Evolutionary conservation across 768 basidiomycete species (phyloP).

Genomic region (Tremella yokohamensis): DNA sequence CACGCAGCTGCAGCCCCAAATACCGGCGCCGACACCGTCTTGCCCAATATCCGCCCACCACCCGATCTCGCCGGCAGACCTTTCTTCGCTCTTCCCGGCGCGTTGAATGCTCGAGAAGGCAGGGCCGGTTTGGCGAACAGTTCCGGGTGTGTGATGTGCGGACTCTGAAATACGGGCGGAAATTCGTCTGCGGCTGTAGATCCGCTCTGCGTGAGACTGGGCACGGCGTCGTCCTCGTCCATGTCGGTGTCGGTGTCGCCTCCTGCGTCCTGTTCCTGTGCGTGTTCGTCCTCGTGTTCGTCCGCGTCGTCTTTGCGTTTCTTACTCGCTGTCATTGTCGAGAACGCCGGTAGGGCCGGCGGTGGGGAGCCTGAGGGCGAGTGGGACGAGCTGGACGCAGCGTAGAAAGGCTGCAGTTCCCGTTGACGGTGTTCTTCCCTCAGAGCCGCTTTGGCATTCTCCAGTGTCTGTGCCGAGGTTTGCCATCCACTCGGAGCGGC

Average conservation of each 20-base stretch:
- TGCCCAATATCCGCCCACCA: slow-evolving; percentile 26
- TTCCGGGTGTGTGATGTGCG: slow-evolving; percentile 35
- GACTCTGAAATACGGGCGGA: slow-evolving; percentile 38
- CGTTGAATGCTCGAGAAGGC: slow-evolving; percentile 6
- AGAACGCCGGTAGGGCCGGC: not conserved
- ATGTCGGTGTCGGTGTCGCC: slow-evolving; percentile 32
- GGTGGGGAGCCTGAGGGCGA: too few relatives aligned
- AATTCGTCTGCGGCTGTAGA: slow-evolving; percentile 32
- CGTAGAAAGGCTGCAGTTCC: slow-evolving; percentile 21
- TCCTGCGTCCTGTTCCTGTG: slow-evolving; percentile 4
- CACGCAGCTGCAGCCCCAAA: slow-evolving; percentile 14
- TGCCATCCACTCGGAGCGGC: not conserved
- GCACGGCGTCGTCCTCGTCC: slow-evolving; percentile 29
- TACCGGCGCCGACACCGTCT: slow-evolving; percentile 42
- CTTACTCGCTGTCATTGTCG: not conserved
- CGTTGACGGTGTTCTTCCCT: slow-evolving; percentile 11
- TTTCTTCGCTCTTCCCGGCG: slow-evolving; percentile 5
- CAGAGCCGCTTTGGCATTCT: slow-evolving; percentile 10
- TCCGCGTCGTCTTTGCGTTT: slow-evolving; percentile 3
- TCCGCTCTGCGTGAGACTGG: slow-evolving; percentile 4
- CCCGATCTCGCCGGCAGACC: slow-evolving; percentile 11
- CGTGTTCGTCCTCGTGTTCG: slow-evolving; percentile 13
- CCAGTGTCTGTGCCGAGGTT: slow-evolving; percentile 3
- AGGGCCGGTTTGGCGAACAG: slow-evolving; percentile 21
- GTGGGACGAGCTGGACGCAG: not conserved